Evolutionary conservation across 2,329 filamentous ascomycete genomes (phyloP), one percentile per base, ranked within the genome.

Genomic region (Hypoxylon sp.): DNA sequence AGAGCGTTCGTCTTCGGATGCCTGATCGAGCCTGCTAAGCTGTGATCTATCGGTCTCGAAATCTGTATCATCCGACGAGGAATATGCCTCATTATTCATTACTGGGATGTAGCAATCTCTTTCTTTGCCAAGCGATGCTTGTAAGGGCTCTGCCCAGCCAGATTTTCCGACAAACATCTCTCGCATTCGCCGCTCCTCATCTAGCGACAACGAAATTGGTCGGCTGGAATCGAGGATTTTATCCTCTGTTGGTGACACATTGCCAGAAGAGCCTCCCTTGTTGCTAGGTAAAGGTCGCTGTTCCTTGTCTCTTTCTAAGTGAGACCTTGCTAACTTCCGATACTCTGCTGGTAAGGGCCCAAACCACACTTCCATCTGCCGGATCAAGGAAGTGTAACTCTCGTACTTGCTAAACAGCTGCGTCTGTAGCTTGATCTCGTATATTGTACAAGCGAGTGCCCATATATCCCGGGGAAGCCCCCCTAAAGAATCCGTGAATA

Each of bases 321-420:
- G 16, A 0, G 20, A 7, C 3, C 5, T 56, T 36, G 64, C 64
- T 14, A 36, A 28, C 14, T 42, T 2, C 33, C 59, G 49, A 42
- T 66, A 49, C 18, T 53, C 59, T 2, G 30, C n/a, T 33, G 61
- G 57, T 9, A 68, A 53, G 4, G 65, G 57, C 0, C 65, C 65
- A 32, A 68, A 68, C 50, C 52, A 65, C n/a, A 50, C 16, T 45
- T 65, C 65, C 45, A 65, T 56, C n/a, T 60, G 45, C 3, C 46
- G 62, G 62, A 65, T 65, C 20, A 68, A 28, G 3, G 49, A 55
- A 5, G 58, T 48, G 14, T 68, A 65, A 14, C 54, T 11, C 7
- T 68, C 9, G 38, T 53, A 53, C 38, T 68, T 57, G 8, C 62
- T 60, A 11, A 65, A 62, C 0, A 68, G 33, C 24, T 42, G 58